A percentile compares a stretch with the other conserved stretches of the same genome.
Conservation (phyloP, 257 asterid species). For the Solanum clarkiae region DNA sequence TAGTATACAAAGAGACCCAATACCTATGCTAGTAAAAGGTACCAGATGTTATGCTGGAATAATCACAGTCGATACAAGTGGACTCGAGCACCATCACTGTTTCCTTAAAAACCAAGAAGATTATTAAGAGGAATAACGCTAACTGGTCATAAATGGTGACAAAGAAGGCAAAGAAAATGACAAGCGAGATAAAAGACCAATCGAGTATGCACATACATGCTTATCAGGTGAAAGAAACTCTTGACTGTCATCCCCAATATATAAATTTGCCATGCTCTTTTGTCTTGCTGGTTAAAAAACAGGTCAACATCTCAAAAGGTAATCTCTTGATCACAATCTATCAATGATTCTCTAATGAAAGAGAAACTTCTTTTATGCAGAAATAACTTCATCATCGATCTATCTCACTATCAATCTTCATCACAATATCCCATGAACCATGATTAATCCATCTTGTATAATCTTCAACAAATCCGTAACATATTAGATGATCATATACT, state of each 20-base stretch:
- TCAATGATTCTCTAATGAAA: background rate
- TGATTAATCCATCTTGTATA: background rate
- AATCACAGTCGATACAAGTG: background rate
- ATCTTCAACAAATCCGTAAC: background rate
- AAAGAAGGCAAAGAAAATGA: background rate
- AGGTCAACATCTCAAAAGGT: background rate
- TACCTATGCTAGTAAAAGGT: background rate
- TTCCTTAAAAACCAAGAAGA: background rate
- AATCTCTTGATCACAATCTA: background rate
- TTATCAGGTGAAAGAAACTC: background rate
- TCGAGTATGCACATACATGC: background rate
- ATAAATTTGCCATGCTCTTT: background rate
- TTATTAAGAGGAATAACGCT: background rate
- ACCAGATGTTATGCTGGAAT: background rate
- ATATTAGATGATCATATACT: background rate
- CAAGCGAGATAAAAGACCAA: background rate
- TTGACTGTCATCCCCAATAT: background rate
- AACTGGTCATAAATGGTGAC: background rate
- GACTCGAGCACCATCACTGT: background rate
- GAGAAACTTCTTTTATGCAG: background rate
- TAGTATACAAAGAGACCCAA: background rate
- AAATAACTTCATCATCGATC: background rate
- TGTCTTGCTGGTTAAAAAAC: background rate
- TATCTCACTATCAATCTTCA: background rate
- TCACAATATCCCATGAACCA: background rate